Percentiles rank a stretch among this genome's conserved stretches.
phyloP scores from a whole-genome alignment of 257 asterid genomes.

The Capsicum rhomboideum region DNA sequence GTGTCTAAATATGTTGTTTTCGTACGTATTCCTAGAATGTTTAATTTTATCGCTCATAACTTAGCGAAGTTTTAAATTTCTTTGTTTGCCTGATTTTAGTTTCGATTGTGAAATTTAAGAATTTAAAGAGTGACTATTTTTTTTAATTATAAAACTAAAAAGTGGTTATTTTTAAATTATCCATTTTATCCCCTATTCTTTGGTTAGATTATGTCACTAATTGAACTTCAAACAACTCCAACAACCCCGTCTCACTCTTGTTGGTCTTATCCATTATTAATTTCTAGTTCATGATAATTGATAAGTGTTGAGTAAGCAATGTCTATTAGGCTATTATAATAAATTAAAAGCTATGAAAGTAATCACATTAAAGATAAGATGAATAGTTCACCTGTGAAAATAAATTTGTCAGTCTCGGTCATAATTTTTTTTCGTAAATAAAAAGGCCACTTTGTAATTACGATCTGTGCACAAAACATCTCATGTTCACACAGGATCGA shows the following conservation, averaged over 20 bases:
- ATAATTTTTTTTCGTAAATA: no score
- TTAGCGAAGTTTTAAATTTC: no score
- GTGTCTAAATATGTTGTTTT: no score
- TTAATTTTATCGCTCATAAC: no score
- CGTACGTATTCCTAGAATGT: no score
- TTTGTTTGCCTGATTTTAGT: no score
- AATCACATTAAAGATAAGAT: not conserved
- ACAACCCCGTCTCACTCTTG: not conserved
- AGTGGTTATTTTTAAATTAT: not conserved
- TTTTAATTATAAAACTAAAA: not conserved
- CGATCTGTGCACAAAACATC: no score
- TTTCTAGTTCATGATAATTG: not conserved
- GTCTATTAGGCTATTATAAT: not conserved
- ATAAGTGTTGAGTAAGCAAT: not conserved
- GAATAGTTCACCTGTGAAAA: no score
- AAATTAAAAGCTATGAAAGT: not conserved
- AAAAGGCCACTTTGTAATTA: no score
- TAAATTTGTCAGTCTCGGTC: no score
- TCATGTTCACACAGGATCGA: no score
- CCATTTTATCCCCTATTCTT: not conserved
- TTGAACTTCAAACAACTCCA: not conserved
- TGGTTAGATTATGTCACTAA: not conserved
- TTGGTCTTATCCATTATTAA: not conserved
- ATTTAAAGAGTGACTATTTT: not conserved
- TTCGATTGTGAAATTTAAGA: not conserved